A percentile compares a stretch with the other conserved stretches of the same genome.
Evolutionary conservation across 2,329 filamentous ascomycete genomes (phyloP).

Genomic region (Fusarium nygamai): DNA sequence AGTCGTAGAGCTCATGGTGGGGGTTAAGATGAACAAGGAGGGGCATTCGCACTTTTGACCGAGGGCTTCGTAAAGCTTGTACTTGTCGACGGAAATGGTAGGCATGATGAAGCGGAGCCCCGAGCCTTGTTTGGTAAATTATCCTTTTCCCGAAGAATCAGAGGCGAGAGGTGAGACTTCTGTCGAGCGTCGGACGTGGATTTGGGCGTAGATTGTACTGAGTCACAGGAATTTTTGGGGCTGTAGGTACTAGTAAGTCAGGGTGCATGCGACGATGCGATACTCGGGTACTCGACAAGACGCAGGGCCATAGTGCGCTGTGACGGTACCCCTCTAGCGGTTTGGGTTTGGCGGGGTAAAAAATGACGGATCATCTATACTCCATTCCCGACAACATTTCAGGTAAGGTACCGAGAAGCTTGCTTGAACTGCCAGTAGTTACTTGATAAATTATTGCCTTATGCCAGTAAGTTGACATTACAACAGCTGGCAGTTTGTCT

Average conservation of each 20-base stretch:
- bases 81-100: constrained; percentile 97
- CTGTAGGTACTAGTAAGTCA: constrained; percentile 19
- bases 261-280: constrained; percentile 10
- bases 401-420: background rate
- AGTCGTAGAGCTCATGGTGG: constrained; percentile 31
- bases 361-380: constrained; percentile 46
- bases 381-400: constrained; percentile 29
- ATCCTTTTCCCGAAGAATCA: constrained; percentile 33
- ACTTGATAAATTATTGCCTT: background rate
- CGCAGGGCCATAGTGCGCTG: background rate
- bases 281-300: constrained; percentile 22
- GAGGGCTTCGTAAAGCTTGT: constrained; percentile 91
- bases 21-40: constrained; percentile 30
- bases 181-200: constrained; percentile 34
- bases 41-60: constrained; percentile 75
- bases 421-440: background rate
- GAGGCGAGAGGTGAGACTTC: constrained; percentile 27
- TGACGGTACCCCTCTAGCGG: constrained; percentile 33
- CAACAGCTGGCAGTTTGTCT: background rate
- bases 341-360: constrained; percentile 40
- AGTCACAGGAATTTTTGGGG: constrained; percentile 57
- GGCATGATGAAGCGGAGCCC: constrained; percentile 72
- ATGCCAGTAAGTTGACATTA: background rate
- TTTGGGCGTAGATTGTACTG: constrained; percentile 38
- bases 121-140: constrained; percentile 26